A percentile compares a stretch with the other conserved stretches of the same genome.
These are phyloP conservation scores for Lathyrus oleraceus DNA, from an alignment of 306 rosid species.

Conservation along the genomic window DNA sequence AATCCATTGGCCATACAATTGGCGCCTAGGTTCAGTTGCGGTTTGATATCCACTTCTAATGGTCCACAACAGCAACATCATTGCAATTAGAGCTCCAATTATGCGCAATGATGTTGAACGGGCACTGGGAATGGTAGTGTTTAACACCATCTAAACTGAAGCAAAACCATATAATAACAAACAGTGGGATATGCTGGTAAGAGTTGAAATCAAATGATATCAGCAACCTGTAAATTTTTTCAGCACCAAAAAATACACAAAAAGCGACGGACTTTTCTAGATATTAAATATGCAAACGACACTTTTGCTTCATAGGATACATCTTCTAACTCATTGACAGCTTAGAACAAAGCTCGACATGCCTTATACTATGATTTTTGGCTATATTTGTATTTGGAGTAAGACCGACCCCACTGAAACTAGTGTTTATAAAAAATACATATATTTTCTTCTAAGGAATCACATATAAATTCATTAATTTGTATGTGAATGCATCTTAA, in stretches of 20 bases:
- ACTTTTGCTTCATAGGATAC: slow-evolving; percentile 3
- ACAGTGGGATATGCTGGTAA: neutral
- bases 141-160: neutral
- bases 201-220: neutral
- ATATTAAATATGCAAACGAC: slow-evolving; percentile 20
- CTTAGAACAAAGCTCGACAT: neutral
- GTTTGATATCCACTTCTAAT: slow-evolving; percentile 42
- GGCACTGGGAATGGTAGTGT: slow-evolving; percentile 8
- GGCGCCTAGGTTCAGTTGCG: slow-evolving; percentile 31
- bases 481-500: too few species aligned
- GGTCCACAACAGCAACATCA: slow-evolving; percentile 41
- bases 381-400: neutral
- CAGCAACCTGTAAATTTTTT: neutral
- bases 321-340: slow-evolving; percentile 13
- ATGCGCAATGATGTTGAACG: slow-evolving; percentile 33
- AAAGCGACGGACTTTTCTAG: neutral
- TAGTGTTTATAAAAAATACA: neutral
- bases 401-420: neutral
- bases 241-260: neutral
- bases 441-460: neutral
- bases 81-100: slow-evolving; percentile 39
- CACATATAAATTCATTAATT: neutral
- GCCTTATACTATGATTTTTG: neutral
- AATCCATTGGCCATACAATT: slow-evolving; percentile 34
- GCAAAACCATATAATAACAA: neutral